phyloP scores from a whole-genome alignment of 1,284 basidiomycete genomes.

The Ceratobasidium sp. region DNA sequence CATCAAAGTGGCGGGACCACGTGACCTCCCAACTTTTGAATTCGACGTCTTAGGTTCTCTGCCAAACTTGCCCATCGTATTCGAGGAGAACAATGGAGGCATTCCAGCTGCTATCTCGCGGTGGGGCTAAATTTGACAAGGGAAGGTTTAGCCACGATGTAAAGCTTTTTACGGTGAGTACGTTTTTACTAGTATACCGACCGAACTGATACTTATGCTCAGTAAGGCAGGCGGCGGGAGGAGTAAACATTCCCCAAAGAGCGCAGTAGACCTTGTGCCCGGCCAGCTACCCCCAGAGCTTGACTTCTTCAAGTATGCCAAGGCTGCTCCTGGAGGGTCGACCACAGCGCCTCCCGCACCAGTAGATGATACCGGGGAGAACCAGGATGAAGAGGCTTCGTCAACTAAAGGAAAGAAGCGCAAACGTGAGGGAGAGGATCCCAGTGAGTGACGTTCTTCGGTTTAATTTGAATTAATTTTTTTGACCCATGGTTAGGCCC shows the following conservation, averaged over 20 bases:
- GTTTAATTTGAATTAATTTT: neutral
- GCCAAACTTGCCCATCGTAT: neutral
- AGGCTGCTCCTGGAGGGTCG: constrained; percentile 55
- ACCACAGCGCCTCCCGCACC: neutral
- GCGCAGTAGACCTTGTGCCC: constrained; percentile 54
- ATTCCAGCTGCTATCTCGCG: constrained; percentile 82
- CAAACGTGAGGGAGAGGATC: constrained; percentile 45
- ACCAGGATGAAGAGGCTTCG: constrained; percentile 24
- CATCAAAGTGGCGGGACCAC: constrained; percentile 10
- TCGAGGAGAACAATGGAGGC: constrained; percentile 63
- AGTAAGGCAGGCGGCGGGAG: constrained; percentile 31
- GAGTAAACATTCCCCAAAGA: constrained; percentile 47
- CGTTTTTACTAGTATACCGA: constrained; percentile 35
- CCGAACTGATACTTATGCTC: constrained; percentile 38
- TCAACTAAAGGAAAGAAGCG: constrained; percentile 52
- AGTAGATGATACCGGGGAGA: constrained; percentile 60
- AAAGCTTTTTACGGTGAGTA: constrained; percentile 75
- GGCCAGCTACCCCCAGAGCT: constrained; percentile 79
- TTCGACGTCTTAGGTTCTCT: constrained; percentile 7
- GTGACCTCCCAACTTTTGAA: constrained; percentile 35
- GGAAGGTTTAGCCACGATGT: constrained; percentile 79
- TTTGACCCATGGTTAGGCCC: constrained; percentile 44
- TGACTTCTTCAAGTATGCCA: constrained; percentile 90
- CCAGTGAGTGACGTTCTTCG: constrained; percentile 16
- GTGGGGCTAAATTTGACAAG: constrained; percentile 84